Conservation (phyloP, 495 filamentous ascomycete species). For the Lophiostoma macrostomum region DNA sequence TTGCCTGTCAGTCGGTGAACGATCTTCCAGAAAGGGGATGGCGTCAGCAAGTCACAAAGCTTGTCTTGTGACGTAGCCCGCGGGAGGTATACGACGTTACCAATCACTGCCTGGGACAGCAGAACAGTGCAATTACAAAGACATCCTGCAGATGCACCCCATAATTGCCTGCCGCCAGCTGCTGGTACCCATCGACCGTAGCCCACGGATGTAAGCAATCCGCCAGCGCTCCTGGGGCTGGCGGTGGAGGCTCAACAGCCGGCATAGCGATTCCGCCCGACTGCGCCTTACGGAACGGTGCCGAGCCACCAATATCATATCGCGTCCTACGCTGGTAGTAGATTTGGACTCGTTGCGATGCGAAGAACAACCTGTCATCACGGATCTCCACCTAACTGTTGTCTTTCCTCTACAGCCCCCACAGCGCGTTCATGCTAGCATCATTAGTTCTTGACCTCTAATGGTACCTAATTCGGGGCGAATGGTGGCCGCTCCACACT, state of each 20-base stretch:
- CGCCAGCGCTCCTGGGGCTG: conserved; percentile 7
- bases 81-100: conserved; percentile 6
- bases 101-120: conserved; percentile 3
- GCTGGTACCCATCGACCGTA: too few relatives aligned
- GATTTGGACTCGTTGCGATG: too few relatives aligned
- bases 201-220: too few relatives aligned
- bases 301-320: not conserved
- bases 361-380: too few relatives aligned
- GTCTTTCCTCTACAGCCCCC: too few relatives aligned
- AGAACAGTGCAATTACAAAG: conserved; percentile 1
- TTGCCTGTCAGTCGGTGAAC: conserved; percentile 31
- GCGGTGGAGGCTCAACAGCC: conserved; percentile 20
- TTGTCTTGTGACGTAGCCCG: conserved; percentile 14
- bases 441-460: too few relatives aligned
- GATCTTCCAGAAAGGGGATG: conserved; percentile 16
- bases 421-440: too few relatives aligned
- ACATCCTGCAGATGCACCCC: conserved; percentile 3
- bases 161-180: conserved; percentile 10
- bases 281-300: conserved; percentile 15
- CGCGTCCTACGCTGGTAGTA: not conserved
- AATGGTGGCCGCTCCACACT: too few relatives aligned
- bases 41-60: conserved; percentile 28
- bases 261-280: conserved; percentile 9
- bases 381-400: too few relatives aligned
- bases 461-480: too few relatives aligned